Conservation (phyloP, 2,329 filamentous ascomycete genomes). For the Shiraia bambusicola region DNA sequence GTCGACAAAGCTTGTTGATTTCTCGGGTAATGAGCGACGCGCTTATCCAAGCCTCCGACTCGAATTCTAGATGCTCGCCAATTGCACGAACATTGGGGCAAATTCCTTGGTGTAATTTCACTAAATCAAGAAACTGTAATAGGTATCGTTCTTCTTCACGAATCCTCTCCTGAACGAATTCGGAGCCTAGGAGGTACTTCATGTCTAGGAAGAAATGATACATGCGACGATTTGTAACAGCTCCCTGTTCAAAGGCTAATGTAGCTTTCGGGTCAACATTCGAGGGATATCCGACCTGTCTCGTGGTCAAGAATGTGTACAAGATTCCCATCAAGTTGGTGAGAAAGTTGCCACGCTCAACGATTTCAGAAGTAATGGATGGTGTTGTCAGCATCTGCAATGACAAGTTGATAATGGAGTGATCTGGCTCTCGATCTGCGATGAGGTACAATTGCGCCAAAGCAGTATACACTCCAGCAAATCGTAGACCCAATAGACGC, state of each 20-base stretch:
- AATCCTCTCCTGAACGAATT: constrained; percentile 83
- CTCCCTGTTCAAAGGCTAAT: constrained; percentile 89
- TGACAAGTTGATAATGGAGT: constrained; percentile 97
- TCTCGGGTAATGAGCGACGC: constrained; percentile 92
- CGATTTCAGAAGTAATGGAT: constrained; percentile 93
- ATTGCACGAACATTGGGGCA: constrained; percentile 91
- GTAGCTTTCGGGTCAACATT: constrained; percentile 84
- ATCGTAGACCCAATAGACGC: constrained; percentile 85
- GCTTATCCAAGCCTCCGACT: constrained; percentile 97
- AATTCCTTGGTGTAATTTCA: constrained; percentile 95
- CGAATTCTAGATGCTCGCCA: constrained; percentile 96
- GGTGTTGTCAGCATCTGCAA: constrained; percentile 95
- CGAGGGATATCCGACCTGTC: constrained; percentile 92
- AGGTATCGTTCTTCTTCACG: constrained; percentile 83
- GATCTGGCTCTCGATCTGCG: constrained; percentile 92
- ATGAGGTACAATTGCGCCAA: constrained; percentile 93
- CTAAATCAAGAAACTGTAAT: constrained; percentile 90
- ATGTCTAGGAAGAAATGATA: constrained; percentile 98
- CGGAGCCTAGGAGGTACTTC: constrained; percentile 84
- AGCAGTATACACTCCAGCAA: constrained; percentile 91
- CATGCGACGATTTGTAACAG: constrained; percentile 90
- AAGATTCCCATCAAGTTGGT: constrained; percentile 94
- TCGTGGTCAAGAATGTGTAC: constrained; percentile 93
- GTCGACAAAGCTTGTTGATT: constrained; percentile 87
- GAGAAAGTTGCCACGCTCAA: constrained; percentile 92